Percentiles rank a stretch among this genome's conserved stretches.
phyloP scores from a whole-genome alignment of 1,284 basidiomycete genomes.

The Golubevia sp. region DNA sequence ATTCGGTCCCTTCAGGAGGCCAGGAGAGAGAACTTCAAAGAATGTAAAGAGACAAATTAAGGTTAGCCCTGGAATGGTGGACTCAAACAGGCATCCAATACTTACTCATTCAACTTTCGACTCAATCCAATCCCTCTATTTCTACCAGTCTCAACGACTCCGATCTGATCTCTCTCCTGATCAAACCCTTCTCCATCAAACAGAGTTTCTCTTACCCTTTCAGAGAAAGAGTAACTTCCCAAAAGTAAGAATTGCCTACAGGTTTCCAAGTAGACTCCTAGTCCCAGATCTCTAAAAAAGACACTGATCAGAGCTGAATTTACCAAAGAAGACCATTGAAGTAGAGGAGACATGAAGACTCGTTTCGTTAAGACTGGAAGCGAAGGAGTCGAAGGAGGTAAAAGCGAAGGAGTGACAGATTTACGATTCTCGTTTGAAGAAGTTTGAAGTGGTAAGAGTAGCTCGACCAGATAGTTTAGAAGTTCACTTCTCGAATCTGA shows the following conservation, averaged over 20 bases:
- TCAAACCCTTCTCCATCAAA: conserved; percentile 26
- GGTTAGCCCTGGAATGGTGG: no score
- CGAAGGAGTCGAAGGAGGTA: neutral
- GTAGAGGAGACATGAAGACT: conserved; percentile 14
- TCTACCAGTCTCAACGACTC: neutral
- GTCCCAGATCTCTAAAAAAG: conserved; percentile 38
- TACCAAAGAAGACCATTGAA: conserved; percentile 36
- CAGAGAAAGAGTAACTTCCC: conserved; percentile 25
- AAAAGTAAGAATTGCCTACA: conserved; percentile 38
- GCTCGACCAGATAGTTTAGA: conserved; percentile 3
- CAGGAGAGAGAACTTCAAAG: conserved; percentile 9
- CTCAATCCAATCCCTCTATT: neutral
- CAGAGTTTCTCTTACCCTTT: conserved; percentile 20
- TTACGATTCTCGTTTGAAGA: neutral
- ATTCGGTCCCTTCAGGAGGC: conserved; percentile 27
- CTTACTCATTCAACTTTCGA: neutral
- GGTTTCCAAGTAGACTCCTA: conserved; percentile 36
- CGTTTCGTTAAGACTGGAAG: conserved; percentile 2
- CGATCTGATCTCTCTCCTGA: neutral
- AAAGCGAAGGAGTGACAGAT: neutral
- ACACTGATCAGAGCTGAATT: conserved; percentile 41
- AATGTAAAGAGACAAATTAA: neutral
- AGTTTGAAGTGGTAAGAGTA: neutral
- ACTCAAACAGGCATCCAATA: no score
- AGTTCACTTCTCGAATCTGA: conserved; percentile 16